Conservation (phyloP, 108 stramenopile genomes). For the Chaetoceros tenuissimus region DNA sequence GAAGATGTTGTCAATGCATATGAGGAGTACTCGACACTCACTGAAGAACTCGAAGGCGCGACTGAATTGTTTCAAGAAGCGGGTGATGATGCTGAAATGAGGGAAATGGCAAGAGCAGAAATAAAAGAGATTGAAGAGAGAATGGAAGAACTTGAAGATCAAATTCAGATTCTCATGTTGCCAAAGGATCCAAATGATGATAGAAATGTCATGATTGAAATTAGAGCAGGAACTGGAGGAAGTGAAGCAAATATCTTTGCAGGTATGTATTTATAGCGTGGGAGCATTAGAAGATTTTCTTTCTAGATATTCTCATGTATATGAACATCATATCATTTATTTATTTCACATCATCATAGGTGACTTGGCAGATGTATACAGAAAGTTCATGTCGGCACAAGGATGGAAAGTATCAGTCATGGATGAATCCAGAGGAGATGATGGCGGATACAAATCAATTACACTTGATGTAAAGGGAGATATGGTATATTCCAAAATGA, state of each 20-base stretch:
- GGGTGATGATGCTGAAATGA: slow-evolving; percentile 75
- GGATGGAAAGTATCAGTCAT: slow-evolving; percentile 83
- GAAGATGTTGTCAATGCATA: slow-evolving; percentile 72
- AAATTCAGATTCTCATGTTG: slow-evolving; percentile 61
- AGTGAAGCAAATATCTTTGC: slow-evolving; percentile 94
- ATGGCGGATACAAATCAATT: slow-evolving; percentile 88
- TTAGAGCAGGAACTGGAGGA: slow-evolving; percentile 95
- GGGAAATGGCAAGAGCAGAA: slow-evolving; percentile 78
- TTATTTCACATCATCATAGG: slow-evolving; percentile 5
- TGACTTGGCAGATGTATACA: slow-evolving; percentile 88
- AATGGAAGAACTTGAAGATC: slow-evolving; percentile 49
- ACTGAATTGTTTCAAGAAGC: slow-evolving; percentile 77
- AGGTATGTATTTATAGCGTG: slow-evolving; percentile 18
- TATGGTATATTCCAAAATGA: slow-evolving; percentile 79
- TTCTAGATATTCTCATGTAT: neutral
- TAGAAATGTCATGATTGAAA: slow-evolving; percentile 90
- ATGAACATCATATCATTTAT: neutral
- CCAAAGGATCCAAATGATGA: slow-evolving; percentile 90
- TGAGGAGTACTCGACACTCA: slow-evolving; percentile 61
- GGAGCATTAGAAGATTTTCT: no score
- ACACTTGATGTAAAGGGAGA: slow-evolving; percentile 80
- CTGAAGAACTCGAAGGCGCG: slow-evolving; percentile 57
- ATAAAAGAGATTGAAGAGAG: slow-evolving; percentile 65
- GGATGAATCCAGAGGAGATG: slow-evolving; percentile 69
- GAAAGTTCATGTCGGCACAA: slow-evolving; percentile 60